Base-by-base conservation (phyloP, 768 basidiomycete genomes). In the Phaeotremella fagi region DNA sequence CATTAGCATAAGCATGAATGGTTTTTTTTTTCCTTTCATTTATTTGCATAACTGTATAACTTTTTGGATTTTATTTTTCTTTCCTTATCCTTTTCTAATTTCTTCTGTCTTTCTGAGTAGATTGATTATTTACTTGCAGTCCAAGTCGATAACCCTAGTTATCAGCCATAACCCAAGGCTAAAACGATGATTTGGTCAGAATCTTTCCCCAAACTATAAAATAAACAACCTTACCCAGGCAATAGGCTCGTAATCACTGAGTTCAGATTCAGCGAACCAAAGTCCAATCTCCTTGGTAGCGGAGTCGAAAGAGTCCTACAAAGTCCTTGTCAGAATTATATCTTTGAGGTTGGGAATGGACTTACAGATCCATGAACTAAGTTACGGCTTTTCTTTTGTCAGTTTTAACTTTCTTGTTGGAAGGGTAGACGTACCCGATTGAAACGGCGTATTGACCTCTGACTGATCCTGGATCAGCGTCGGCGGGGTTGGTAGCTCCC, bases 241-340 rank as follows among this genome's bases (percentile, higher is more conserved):
- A 25, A 61, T 63, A 24, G 66, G 66, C 66, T 70, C 65, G 65
- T 70, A 70, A 25, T 64, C 58, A 46, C 55, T 59, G 23, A 70
- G 61, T 55, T 70, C 68, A 49, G 55, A 43, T 24, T 57, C 45
- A 50, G 54, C 54, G 63, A 70, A 70, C 68, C 68, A 70, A 37
- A 70, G 68, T 28, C 62, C 68, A 50, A 70, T 66, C 58, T 70
- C 68, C 63, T 70, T 70, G 58, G 68, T 67, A 20, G 68, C 68
- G 20, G 65, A 58, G 26, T 70, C 68, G 44, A 66, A 67, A n/a
- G 65, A 63, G 65, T 70, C 68, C 64, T 66, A 25, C 33, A 15
- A 14, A n/a, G 26, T 14, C 11, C 18, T 22, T 41, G 38, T 48
- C 48, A 59, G 57, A 36, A 22, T 11, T 20, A 20, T 20, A 22